phyloP scores from a whole-genome alignment of 2,329 filamentous ascomycete genomes.

The Atkinsonella texensis region DNA sequence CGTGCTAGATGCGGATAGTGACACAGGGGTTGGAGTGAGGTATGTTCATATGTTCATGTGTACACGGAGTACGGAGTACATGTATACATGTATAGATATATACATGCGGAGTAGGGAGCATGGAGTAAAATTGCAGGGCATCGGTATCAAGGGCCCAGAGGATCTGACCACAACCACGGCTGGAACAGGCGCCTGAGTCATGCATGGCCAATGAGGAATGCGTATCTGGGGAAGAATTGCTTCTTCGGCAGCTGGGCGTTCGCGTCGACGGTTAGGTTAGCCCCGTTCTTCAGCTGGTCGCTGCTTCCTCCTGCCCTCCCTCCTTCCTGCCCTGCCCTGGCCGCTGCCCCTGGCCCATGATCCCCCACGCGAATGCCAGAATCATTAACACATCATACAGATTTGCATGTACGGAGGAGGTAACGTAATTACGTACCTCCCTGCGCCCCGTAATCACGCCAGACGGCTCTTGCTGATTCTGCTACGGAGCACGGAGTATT shows the following conservation, averaged over 20 bases:
- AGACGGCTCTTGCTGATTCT: no score
- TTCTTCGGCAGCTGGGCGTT: background rate
- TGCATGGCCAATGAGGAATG: background rate
- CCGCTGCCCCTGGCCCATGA: background rate
- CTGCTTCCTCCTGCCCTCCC: background rate
- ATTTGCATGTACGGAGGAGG: no score
- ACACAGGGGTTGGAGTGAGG: no score
- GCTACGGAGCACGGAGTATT: no score
- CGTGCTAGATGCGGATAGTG: no score
- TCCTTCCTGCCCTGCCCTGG: background rate
- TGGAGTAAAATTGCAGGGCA: background rate
- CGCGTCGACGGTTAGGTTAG: background rate
- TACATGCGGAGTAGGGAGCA: background rate
- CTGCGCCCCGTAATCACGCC: no score
- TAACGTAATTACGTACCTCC: no score
- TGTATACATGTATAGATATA: no score
- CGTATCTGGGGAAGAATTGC: background rate
- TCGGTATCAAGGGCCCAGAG: background rate
- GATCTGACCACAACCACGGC: background rate
- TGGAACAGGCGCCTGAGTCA: background rate
- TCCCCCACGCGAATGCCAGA: no score
- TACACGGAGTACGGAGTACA: no score
- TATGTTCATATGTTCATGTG: no score
- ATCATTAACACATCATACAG: no score
- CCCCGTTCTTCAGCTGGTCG: conserved; percentile 4